Evolutionary conservation across 129 eudicot genomes (phyloP).

Genomic region (Logfia minima): DNA sequence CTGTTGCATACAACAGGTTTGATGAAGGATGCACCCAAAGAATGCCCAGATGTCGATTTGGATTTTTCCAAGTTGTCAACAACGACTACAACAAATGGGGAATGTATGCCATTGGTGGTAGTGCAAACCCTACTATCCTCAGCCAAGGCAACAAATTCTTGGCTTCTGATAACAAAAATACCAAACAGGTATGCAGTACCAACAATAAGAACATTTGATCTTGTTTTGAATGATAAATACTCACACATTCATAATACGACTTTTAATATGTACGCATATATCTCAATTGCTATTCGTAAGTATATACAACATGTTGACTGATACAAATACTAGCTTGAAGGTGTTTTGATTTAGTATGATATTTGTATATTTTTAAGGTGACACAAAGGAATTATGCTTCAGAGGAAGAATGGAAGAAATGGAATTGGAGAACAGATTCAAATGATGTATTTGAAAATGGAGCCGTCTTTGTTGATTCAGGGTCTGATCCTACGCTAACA

Average conservation of each 20-base stretch:
- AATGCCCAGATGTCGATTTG: slow-evolving; percentile 78
- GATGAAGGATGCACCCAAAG: slow-evolving; percentile 62
- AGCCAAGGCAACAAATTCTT: slow-evolving; percentile 82
- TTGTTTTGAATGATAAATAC: neutral
- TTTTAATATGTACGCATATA: no score
- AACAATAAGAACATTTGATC: neutral
- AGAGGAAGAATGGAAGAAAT: slow-evolving; percentile 47
- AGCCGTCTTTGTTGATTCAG: slow-evolving; percentile 56
- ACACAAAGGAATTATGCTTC: slow-evolving; percentile 50
- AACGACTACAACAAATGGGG: slow-evolving; percentile 75
- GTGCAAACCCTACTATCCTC: slow-evolving; percentile 67
- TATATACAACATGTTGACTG: no score
- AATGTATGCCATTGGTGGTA: slow-evolving; percentile 91
- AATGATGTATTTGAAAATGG: slow-evolving; percentile 58
- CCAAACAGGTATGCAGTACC: slow-evolving; percentile 46
- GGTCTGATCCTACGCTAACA: slow-evolving; percentile 28
- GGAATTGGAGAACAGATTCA: slow-evolving; percentile 70
- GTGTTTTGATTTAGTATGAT: no score
- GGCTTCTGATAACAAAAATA: slow-evolving; percentile 43
- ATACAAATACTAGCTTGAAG: no score
- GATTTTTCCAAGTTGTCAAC: slow-evolving; percentile 80
- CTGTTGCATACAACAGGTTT: slow-evolving; percentile 69
- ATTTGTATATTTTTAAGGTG: slow-evolving; percentile 39
- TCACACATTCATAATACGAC: no score
- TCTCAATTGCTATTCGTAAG: neutral